Evolutionary conservation across 306 rosid genomes (phyloP), one percentile per base, ranked within the genome.

Genomic region (Spatholobus suberectus): DNA sequence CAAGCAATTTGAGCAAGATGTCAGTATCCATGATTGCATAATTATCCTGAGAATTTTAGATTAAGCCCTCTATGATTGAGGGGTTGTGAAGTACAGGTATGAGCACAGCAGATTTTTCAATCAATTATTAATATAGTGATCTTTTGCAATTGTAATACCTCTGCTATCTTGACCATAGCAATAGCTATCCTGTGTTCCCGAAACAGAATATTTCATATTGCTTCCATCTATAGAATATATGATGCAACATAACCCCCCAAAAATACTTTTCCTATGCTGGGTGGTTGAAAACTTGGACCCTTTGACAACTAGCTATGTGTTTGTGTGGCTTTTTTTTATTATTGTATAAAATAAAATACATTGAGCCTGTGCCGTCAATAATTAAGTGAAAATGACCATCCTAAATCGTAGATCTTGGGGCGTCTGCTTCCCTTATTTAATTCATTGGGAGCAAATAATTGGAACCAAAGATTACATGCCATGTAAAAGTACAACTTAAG

Each of bases 361-460:
- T 14, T 8, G 43, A 54, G 24, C 43, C 69, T 76, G 83, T 70
- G 86, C 72, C 81, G 80, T 77, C 82, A 86, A 88, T 83, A 81
- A 83, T 88, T 24, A 35, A 83, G 82, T 77, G 92, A 87, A 88
- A 90, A 87, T 66, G 94, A 88, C 89, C 49, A 84, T 75, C 78
- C 62, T 32, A 79, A 20, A 75, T 73, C 1, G 37, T 70, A 34
- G 52, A 82, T 85, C 74, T 76, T 83, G 85, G 61, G 82, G 80
- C 74, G 66, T 62, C 43, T 80, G 21, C 63, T 69, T 76, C 68
- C 23, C 3, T 20, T 82, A 55, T 54, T 81, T 81, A 79, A 79
- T 52, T 57, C 9, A 38, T 10, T 20, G 17, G 78, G 27, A 68
- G 51, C 49, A 88, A 88, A 88, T 79, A 82, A 84, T 89, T 92